These are phyloP conservation scores for Termitomyces sp. DNA, from an alignment of 768 basidiomycete species.

Conservation along the genomic window DNA sequence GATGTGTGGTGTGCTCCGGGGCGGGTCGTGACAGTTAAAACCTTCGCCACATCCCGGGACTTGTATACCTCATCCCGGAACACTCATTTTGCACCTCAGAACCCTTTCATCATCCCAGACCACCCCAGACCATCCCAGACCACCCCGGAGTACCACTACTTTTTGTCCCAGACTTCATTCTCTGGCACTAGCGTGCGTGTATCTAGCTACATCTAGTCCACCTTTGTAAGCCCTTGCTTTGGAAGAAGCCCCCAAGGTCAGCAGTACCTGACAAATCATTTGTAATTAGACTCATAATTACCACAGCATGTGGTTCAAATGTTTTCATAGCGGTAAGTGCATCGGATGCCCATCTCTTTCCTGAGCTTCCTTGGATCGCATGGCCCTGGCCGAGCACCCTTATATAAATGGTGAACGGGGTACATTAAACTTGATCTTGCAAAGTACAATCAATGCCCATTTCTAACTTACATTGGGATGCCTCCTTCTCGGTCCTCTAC, in stretches of 20 bases:
- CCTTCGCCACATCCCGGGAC: no score
- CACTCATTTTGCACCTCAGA: no score
- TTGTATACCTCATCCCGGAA: no score
- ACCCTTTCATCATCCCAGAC: no score
- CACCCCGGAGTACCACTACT: no score
- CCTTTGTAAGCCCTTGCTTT: not conserved
- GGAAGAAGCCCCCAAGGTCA: no score
- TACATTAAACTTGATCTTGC: not conserved
- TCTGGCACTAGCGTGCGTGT: no score
- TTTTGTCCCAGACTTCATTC: no score
- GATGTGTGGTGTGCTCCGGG: no score
- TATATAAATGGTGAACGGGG: not conserved
- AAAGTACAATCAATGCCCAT: constrained; percentile 3
- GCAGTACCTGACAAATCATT: not conserved
- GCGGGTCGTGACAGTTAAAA: no score
- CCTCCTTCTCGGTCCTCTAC: not conserved
- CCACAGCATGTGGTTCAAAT: not conserved
- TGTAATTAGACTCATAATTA: not conserved
- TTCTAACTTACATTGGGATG: not conserved
- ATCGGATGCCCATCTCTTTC: not conserved
- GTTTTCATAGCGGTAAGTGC: not conserved
- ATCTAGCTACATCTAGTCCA: no score
- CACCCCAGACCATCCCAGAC: no score
- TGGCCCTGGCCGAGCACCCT: not conserved
- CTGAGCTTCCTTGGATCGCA: constrained; percentile 2